A percentile compares a stretch with the other conserved stretches of the same genome.
phyloP scores from a whole-genome alignment of 1,284 basidiomycete species.

The Ustilago bromivora region DNA sequence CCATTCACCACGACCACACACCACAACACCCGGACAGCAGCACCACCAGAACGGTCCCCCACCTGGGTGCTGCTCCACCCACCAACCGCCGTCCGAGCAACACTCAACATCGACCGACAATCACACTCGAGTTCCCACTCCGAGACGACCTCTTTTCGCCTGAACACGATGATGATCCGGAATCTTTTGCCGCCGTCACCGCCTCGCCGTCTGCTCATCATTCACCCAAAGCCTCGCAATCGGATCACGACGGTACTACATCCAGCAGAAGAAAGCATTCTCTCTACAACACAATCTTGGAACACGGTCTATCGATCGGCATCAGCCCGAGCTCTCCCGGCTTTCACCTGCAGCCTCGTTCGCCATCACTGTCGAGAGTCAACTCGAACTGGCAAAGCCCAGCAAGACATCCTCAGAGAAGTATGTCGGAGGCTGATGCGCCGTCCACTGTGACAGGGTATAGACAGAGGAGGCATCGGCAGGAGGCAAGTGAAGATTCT shows the following conservation, averaged over 20 bases:
- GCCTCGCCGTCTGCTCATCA: slow-evolving; percentile 5
- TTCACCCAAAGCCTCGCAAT: slow-evolving; percentile 19
- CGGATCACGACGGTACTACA: slow-evolving; percentile 9
- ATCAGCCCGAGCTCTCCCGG: slow-evolving; percentile 66
- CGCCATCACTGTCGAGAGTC: slow-evolving; percentile 23
- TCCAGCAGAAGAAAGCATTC: slow-evolving; percentile 15
- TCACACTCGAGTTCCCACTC: slow-evolving; percentile 53
- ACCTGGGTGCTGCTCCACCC: slow-evolving; percentile 13
- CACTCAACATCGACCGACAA: slow-evolving; percentile 37
- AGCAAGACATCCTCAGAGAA: slow-evolving; percentile 21
- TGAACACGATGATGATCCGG: slow-evolving; percentile 16
- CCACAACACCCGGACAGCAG: slow-evolving; percentile 9
- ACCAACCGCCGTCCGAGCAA: slow-evolving; percentile 16
- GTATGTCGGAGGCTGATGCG: slow-evolving; percentile 42
- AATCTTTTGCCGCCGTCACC: slow-evolving; percentile 5
- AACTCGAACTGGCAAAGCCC: slow-evolving; percentile 22
- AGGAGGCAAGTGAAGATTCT: slow-evolving; percentile 13
- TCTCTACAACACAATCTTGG: slow-evolving; percentile 57
- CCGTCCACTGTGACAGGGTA: slow-evolving; percentile 1
- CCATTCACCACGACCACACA: slow-evolving; percentile 18
- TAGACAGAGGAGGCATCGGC: neutral
- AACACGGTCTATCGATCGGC: slow-evolving; percentile 65
- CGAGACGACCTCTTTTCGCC: slow-evolving; percentile 42
- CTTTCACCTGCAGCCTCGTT: slow-evolving; percentile 61
- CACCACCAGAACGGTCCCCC: slow-evolving; percentile 8